Percentiles rank a stretch among this genome's conserved stretches.
These are phyloP conservation scores for Cutaneotrichosporon mucoides DNA, from an alignment of 1,284 basidiomycete genomes.

Conservation along the genomic window DNA sequence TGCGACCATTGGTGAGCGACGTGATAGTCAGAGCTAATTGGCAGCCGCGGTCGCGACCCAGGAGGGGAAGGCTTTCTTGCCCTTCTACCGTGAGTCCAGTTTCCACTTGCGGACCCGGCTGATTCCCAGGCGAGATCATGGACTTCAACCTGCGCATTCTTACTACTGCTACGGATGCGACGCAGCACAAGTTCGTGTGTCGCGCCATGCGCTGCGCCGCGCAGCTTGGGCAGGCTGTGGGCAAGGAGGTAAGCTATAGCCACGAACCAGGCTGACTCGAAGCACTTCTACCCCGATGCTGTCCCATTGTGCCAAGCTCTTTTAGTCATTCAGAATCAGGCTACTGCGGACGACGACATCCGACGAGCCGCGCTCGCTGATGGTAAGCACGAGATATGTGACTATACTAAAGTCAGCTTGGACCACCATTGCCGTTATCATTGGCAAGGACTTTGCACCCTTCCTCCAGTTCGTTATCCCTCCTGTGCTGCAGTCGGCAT, in stretches of 20 bases:
- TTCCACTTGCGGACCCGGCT: too few relatives aligned
- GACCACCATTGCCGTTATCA: constrained; percentile 8
- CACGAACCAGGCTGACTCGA: not conserved
- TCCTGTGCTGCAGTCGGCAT: constrained; percentile 65
- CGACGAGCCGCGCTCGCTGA: constrained; percentile 32
- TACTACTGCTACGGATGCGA: constrained; percentile 59
- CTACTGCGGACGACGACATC: constrained; percentile 33
- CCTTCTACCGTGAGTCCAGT: constrained; percentile 24
- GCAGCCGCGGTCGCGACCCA: constrained; percentile 79
- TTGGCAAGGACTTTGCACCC: constrained; percentile 74
- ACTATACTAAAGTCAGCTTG: constrained; percentile 5
- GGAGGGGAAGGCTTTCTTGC: constrained; percentile 55
- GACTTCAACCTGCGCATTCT: constrained; percentile 55
- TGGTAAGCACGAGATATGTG: constrained; percentile 13
- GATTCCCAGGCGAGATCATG: constrained; percentile 22
- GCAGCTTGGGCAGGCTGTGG: constrained; percentile 75
- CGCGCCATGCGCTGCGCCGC: constrained; percentile 84
- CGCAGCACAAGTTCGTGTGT: constrained; percentile 63
- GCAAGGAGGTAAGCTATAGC: constrained; percentile 40
- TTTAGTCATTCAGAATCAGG: constrained; percentile 69
- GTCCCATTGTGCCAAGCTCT: constrained; percentile 65
- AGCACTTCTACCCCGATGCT: constrained; percentile 56
- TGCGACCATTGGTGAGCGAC: constrained; percentile 54
- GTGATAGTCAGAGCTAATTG: too few relatives aligned
- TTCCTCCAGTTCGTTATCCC: constrained; percentile 79